Conservation (phyloP, 345 rosid genomes). For the Lumnitzera racemosa region DNA sequence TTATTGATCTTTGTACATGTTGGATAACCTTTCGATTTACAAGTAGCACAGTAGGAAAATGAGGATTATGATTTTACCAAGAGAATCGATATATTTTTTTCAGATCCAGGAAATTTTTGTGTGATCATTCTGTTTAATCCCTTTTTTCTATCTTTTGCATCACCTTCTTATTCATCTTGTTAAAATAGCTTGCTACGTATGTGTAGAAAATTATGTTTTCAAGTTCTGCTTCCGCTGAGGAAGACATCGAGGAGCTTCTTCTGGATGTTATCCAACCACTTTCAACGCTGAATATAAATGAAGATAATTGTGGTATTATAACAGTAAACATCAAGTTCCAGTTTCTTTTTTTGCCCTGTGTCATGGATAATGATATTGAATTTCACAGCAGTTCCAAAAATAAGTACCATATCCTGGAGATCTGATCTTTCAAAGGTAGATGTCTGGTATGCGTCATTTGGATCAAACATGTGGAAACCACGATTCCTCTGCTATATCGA, state of each 20-base stretch:
- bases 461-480: conserved; percentile 78
- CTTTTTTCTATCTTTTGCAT: not conserved
- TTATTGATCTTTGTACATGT: too few species aligned
- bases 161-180: conserved; percentile 2
- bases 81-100: too few species aligned
- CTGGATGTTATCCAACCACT: conserved; percentile 43
- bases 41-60: too few species aligned
- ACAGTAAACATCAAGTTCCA: conserved; percentile 2
- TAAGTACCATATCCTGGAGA: conserved; percentile 41
- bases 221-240: conserved; percentile 54
- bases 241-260: conserved; percentile 24
- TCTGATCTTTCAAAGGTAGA: conserved; percentile 54
- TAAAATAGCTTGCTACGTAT: conserved; percentile 2
- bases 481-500: conserved; percentile 78
- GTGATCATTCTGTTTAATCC: too few species aligned
- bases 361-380: conserved; percentile 1
- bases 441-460: conserved; percentile 79
- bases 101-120: too few species aligned
- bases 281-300: conserved; percentile 44
- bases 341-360: not conserved
- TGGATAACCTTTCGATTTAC: too few species aligned
- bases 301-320: conserved; percentile 30
- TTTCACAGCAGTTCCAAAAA: conserved; percentile 21
- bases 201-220: conserved; percentile 36
- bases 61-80: too few species aligned